Base-by-base conservation (phyloP, 306 rosid genomes). In the Morella rubra region DNA sequence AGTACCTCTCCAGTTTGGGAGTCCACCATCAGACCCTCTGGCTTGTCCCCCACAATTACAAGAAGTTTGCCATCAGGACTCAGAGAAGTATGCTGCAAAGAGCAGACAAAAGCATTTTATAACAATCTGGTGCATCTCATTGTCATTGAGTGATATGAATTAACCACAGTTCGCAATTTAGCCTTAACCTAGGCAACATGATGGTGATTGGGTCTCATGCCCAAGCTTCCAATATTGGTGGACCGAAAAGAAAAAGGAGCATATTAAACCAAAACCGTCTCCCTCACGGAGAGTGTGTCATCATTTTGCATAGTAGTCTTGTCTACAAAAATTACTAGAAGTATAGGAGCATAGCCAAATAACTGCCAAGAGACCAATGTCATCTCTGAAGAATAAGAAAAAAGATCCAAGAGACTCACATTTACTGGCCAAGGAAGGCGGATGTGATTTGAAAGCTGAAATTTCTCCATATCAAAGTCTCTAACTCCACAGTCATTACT, bases 1-100 rank as follows among this genome's bases (percentile, higher is more conserved):
- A 24, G 60, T 80, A 91, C 98, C 98, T 91, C 90, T 81, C 98
- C 98, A 22, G 93, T 86, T 84, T 91, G 98, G 51, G 98, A 88
- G 89, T 93, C 93, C 62, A 87, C 97, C 73, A 93, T 73, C 67
- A 93, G 7, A 50, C 93, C 93, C 20, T 93, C 92, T 8, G 96
- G 98, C 78, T 93, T 82, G 85, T 93, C 98, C 49, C 97, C 98
- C 68, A 91, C 98, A 76, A 93, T 84, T 15, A 55, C 88, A 60
- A 93, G 79, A 70, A 87, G 89, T 79, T 91, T 91, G 46, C 89
- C 91, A 84, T 88, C 89, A n/a, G n/a, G n/a, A n/a, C 5, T 93
- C 85, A 91, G 72, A 51, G 93, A 87, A 69, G 93, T 82, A 86
- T 93, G 98, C 98, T 93, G 87, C 84, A 78, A 74, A 72, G 45